A percentile compares a stretch with the other conserved stretches of the same genome.
Evolutionary conservation across 192 early-diverging fungal genomes (phyloP).

Genomic region (Funneliformis mosseae): DNA sequence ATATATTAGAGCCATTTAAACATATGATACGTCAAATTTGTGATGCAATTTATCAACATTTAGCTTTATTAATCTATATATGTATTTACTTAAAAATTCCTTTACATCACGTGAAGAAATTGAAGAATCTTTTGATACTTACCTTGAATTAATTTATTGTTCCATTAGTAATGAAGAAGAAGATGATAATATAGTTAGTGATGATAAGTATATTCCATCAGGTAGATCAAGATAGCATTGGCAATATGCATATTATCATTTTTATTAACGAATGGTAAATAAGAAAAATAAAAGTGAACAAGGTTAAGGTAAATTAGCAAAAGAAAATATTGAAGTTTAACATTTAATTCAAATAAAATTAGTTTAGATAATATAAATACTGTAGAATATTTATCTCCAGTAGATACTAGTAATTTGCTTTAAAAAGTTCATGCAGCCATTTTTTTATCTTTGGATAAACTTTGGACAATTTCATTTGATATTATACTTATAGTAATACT

Average conservation of each 20-base stretch:
- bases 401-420: background rate
- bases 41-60: background rate
- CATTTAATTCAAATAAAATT: background rate
- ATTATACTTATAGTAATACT: background rate
- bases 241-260: conserved; percentile 4
- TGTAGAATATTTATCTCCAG: background rate
- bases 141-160: background rate
- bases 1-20: background rate
- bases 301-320: too few species aligned
- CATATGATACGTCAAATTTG: background rate
- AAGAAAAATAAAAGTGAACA: too few species aligned
- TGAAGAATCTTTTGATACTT: background rate
- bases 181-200: background rate
- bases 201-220: background rate
- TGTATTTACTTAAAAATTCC: background rate
- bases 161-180: background rate
- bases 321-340: too few species aligned
- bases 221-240: background rate
- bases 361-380: background rate
- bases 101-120: background rate
- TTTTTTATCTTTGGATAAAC: background rate
- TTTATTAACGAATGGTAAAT: too few species aligned
- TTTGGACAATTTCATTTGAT: background rate
- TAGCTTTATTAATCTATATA: background rate
- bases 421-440: background rate